Conservation (phyloP, 2,329 filamentous ascomycete species). For the Colletotrichum simmondsii region DNA sequence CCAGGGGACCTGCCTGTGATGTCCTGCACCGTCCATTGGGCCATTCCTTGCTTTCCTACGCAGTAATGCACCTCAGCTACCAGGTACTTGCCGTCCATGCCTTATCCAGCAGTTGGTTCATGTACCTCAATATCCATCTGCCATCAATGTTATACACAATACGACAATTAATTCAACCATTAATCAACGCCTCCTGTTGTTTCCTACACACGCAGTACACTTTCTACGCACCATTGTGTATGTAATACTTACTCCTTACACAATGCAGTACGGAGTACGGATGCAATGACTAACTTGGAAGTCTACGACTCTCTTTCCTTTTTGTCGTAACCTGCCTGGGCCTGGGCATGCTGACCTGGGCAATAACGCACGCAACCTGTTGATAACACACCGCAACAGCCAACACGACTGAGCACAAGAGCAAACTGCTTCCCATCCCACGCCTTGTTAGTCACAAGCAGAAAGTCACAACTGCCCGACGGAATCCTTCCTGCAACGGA, state of each 20-base stretch:
- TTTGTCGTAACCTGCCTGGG: not conserved
- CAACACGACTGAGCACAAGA: not conserved
- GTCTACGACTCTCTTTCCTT: not conserved
- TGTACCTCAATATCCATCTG: not conserved
- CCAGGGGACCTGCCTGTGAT: constrained; percentile 23
- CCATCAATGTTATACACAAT: not conserved
- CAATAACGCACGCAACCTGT: not conserved
- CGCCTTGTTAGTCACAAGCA: not conserved
- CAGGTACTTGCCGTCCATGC: not conserved
- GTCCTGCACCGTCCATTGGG: constrained; percentile 5
- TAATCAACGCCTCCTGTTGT: not conserved
- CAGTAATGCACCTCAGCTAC: too few relatives aligned
- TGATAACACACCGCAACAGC: not conserved
- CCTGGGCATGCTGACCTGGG: not conserved
- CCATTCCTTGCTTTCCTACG: not conserved
- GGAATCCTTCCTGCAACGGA: constrained; percentile 5
- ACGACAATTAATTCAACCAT: not conserved
- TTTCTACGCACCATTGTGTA: too few relatives aligned
- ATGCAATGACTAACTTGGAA: too few relatives aligned
- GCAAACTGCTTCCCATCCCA: not conserved
- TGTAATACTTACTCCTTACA: too few relatives aligned
- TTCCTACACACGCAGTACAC: too few relatives aligned
- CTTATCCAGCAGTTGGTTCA: not conserved
- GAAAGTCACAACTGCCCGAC: not conserved
- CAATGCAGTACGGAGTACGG: too few relatives aligned